Evolutionary conservation across 2,329 filamentous ascomycete species (phyloP), one percentile per base, ranked within the genome.

Genomic region (Trichoderma oligosporum): DNA sequence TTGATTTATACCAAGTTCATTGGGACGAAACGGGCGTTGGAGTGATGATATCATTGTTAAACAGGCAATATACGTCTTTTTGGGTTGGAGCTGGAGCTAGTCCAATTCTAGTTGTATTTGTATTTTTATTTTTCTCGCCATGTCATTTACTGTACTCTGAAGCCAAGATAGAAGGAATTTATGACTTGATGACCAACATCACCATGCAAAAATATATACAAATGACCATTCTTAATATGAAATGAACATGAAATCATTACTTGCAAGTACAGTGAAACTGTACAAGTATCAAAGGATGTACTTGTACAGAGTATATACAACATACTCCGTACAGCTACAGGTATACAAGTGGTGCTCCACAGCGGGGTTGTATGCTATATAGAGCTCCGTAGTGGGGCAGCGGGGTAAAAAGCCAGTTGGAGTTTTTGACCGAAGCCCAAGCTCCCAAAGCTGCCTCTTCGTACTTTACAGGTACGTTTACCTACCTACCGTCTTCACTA

Each of bases 281-380:
- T 16, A 38, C 11, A 4, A 7, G 8, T n/a, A n/a, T n/a, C n/a
- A n/a, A n/a, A n/a, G n/a, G n/a, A n/a, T n/a, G n/a, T n/a, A n/a
- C n/a, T n/a, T n/a, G n/a, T n/a, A n/a, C n/a, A n/a, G n/a, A n/a
- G n/a, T n/a, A n/a, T n/a, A n/a, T n/a, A n/a, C n/a, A n/a, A n/a
- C n/a, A n/a, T n/a, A n/a, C n/a, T n/a, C n/a, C n/a, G n/a, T n/a
- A n/a, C n/a, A n/a, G n/a, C n/a, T 38, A n/a, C 35, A 38, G 35
- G 7, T 18, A n/a, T 12, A 9, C 22, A 3, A 3, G 11, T 9
- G 9, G 4, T 11, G 45, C 25, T 47, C 56, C 56, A 58, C 49
- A 47, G 56, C 56, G 56, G 56, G 49, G 35, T 47, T 55, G 33
- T 29, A 54, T n/a, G 41, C 24, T 16, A n/a, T n/a, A n/a, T n/a